A percentile compares a stretch with the other conserved stretches of the same genome.
Evolutionary conservation across 2,329 filamentous ascomycete species (phyloP).

Genomic region (Penicillium sp.): DNA sequence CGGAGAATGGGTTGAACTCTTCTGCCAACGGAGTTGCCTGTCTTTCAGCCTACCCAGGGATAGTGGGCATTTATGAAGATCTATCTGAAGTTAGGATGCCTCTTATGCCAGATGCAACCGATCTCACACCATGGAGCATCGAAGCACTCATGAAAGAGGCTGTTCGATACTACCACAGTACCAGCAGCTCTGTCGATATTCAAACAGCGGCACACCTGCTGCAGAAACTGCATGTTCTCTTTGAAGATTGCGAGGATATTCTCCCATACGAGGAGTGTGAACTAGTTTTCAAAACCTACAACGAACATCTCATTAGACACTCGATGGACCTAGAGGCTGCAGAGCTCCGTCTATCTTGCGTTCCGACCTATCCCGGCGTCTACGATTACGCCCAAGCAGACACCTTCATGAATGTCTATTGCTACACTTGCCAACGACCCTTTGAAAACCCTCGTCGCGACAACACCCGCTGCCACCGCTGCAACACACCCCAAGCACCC

Average conservation of each 20-base stretch:
- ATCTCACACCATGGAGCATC: constrained; percentile 48
- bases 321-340: constrained; percentile 58
- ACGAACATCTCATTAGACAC: constrained; percentile 59
- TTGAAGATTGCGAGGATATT: constrained; percentile 45
- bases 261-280: constrained; percentile 58
- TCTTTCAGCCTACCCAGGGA: constrained; percentile 12
- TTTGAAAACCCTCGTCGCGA: constrained; percentile 58
- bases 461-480: constrained; percentile 59
- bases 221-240: constrained; percentile 48
- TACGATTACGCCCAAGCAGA: constrained; percentile 64
- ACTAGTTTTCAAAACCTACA: constrained; percentile 62
- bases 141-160: constrained; percentile 48
- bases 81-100: constrained; percentile 39
- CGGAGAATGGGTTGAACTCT: constrained; percentile 17
- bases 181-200: constrained; percentile 44
- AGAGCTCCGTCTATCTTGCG: constrained; percentile 61
- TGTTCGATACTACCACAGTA: constrained; percentile 48
- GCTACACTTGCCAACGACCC: constrained; percentile 62
- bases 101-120: constrained; percentile 37
- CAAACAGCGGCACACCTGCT: constrained; percentile 51
- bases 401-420: constrained; percentile 60
- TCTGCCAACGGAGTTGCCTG: constrained; percentile 6
- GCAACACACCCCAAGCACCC: constrained; percentile 48
- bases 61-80: constrained; percentile 27
- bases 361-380: constrained; percentile 61